Conservation (phyloP, 2,329 filamentous ascomycete genomes). For the Fusarium chaquense region DNA sequence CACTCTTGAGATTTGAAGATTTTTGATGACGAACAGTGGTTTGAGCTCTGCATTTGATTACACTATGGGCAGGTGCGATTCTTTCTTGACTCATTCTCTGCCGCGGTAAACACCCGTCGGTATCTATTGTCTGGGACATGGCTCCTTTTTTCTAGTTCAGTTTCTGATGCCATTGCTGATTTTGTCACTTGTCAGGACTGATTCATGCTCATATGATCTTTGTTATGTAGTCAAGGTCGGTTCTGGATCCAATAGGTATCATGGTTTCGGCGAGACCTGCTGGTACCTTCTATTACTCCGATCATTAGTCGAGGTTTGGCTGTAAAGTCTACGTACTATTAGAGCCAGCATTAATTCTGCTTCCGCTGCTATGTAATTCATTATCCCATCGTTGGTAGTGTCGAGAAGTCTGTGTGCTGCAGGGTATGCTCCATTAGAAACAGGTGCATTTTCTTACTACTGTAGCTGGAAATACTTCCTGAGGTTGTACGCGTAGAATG, state of each 20-base stretch:
- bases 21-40: not conserved
- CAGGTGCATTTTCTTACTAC: not conserved
- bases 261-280: not conserved
- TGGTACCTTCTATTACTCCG: too few species aligned
- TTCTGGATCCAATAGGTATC: not conserved
- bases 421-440: not conserved
- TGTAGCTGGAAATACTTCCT: not conserved
- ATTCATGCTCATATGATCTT: not conserved
- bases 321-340: too few species aligned
- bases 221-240: not conserved
- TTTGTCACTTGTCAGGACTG: not conserved
- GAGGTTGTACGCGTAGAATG: too few species aligned
- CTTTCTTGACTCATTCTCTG: not conserved
- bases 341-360: too few species aligned
- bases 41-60: not conserved
- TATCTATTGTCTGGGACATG: too few species aligned
- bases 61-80: not conserved
- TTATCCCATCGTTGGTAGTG: too few species aligned
- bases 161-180: not conserved
- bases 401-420: too few species aligned
- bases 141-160: too few species aligned
- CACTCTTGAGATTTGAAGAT: fast-evolving
- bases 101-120: too few species aligned
- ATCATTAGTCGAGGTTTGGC: too few species aligned
- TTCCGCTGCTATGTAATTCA: too few species aligned